Conservation (phyloP, 2,329 filamentous ascomycete genomes). For the Pestalotiopsis sp. region DNA sequence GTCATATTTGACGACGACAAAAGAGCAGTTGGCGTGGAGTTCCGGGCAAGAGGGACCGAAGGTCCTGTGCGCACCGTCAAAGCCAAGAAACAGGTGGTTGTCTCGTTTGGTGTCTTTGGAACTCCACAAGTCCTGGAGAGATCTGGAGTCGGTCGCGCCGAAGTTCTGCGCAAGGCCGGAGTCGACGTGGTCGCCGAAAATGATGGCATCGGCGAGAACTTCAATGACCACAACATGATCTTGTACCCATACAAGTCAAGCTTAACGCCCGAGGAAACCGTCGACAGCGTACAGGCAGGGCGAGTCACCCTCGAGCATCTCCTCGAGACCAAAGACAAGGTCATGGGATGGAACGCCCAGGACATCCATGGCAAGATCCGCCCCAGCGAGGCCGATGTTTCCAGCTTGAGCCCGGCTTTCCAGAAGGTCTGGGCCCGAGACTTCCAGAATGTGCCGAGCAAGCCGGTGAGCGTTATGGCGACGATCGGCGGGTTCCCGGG, state of each 20-base stretch:
- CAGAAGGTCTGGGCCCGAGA: slow-evolving; percentile 52
- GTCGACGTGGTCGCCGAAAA: slow-evolving; percentile 53
- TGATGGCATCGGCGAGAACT: slow-evolving; percentile 54
- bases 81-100: slow-evolving; percentile 57
- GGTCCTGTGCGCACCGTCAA: slow-evolving; percentile 37
- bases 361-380: slow-evolving; percentile 54
- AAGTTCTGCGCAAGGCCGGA: slow-evolving; percentile 43
- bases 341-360: slow-evolving; percentile 56
- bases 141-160: slow-evolving; percentile 60
- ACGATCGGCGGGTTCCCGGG: slow-evolving; percentile 25
- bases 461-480: slow-evolving; percentile 45
- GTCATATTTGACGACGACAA: slow-evolving; percentile 60
- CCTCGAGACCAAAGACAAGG: slow-evolving; percentile 25
- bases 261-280: slow-evolving; percentile 47
- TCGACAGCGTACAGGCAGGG: slow-evolving; percentile 31
- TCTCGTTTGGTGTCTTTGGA: slow-evolving; percentile 51
- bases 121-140: slow-evolving; percentile 62
- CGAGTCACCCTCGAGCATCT: slow-evolving; percentile 26
- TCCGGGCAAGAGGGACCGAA: slow-evolving; percentile 34
- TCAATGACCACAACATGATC: slow-evolving; percentile 53
- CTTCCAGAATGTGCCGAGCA: slow-evolving; percentile 41
- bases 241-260: slow-evolving; percentile 52
- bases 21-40: slow-evolving; percentile 50
- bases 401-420: slow-evolving; percentile 51
- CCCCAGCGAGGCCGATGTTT: slow-evolving; percentile 51